Base-by-base conservation (phyloP, 2,329 filamentous ascomycete species). In the Aspergillus piperis region DNA sequence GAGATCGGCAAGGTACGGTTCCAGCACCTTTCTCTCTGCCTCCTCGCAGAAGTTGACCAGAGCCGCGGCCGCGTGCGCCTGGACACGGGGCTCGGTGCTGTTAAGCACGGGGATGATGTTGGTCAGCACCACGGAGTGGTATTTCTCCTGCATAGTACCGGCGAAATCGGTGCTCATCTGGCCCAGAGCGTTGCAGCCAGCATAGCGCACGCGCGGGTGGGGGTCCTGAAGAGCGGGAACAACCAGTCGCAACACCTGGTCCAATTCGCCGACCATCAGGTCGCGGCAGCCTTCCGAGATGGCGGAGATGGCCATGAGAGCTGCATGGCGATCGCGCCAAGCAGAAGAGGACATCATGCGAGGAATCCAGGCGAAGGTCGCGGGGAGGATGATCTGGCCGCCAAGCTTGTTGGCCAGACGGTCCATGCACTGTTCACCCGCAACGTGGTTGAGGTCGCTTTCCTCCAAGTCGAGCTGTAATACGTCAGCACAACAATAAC, bases 131-230 rank as follows among this genome's bases (percentile, higher is more conserved):
- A 88, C 84, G 65, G 91, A 86, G 76, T 96, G 95, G 77, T 96
- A 96, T 70, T 96, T 95, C 67, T 91, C 90, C 78, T 99, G 95
- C 94, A 99, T 98, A 10, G 90, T 96, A 11, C 93, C 93, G 11
- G 96, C 94, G 76, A 99, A 99, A 73, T 99, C 95, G 32, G 95
- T 99, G 80, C 94, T 98, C 95, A 99, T 99, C 78, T 99, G 95
- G 27, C 95, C 95, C n/a, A 99, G 85, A 44, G 95, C 95, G 73
- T 99, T 98, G 82, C 95, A 99, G 36, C 93, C 95, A 55, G 95
- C 95, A 88, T 96, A 99, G 70, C 94, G 89, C 58, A 99, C 95
- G 73, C 95, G 91, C 42, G 95, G 91, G 73, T 99, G 95, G 41
- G 90, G 85, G 73, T 99, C 94, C 69, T 89, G 88, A 38, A 99